Percentiles rank a stretch among this genome's conserved stretches.
phyloP scores from a whole-genome alignment of 306 rosid species.

The Citrullus amarus region DNA sequence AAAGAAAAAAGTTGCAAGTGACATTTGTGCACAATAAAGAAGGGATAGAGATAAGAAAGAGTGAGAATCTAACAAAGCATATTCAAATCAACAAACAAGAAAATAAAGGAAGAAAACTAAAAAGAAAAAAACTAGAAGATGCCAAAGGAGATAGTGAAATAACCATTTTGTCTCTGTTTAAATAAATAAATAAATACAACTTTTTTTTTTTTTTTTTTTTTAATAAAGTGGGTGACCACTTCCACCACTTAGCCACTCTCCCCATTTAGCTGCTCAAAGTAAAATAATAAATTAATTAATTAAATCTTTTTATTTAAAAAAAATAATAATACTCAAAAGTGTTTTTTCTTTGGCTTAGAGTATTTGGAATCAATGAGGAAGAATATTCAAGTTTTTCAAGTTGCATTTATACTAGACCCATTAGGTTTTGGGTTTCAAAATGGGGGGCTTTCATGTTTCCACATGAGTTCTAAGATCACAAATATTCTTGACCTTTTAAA shows the following conservation, averaged over 20 bases:
- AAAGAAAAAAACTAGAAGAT: background rate
- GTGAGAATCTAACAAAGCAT: constrained; percentile 2
- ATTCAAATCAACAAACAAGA: background rate
- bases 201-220: no score
- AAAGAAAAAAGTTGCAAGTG: background rate
- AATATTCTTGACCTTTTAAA: background rate
- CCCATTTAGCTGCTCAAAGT: no score
- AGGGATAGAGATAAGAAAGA: constrained; percentile 2
- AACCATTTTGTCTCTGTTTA: constrained; percentile 1
- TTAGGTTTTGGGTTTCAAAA: background rate
- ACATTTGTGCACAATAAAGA: background rate
- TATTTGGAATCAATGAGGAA: background rate
- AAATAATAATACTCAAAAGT: background rate
- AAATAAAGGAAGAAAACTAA: no score
- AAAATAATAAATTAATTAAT: no score
- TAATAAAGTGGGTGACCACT: constrained; percentile 4
- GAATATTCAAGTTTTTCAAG: background rate
- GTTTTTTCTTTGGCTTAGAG: background rate
- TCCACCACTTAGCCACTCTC: background rate
- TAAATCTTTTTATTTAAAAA: no score
- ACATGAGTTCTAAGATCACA: background rate
- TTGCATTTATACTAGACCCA: background rate
- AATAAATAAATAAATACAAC: background rate
- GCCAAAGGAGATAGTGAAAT: constrained; percentile 5
- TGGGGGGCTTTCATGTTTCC: background rate